Evolutionary conservation across 352 stramenopile genomes (phyloP).

Genomic region (Aphanomyces cochlioides): DNA sequence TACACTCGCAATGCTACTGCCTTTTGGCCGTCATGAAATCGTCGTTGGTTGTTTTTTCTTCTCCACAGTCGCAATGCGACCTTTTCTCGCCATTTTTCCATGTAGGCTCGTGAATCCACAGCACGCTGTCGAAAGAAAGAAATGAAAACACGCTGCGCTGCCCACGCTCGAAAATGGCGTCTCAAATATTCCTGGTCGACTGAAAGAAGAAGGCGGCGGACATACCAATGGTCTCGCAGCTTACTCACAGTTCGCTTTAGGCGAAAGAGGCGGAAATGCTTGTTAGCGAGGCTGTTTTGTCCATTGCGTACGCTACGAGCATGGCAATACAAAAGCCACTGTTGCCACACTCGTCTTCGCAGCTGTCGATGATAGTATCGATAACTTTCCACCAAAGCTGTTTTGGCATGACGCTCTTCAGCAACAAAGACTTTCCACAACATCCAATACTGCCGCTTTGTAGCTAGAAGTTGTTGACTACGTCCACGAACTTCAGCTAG

Average conservation of each 20-base stretch:
- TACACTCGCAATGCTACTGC: too few species aligned
- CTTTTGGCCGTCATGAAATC: background rate
- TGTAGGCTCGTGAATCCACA: background rate
- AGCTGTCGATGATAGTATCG: too few species aligned
- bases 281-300: background rate
- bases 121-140: background rate
- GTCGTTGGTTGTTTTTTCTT: background rate
- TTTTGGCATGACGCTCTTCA: background rate
- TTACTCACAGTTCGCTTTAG: background rate
- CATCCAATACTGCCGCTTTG: background rate
- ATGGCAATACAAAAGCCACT: background rate
- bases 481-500: background rate
- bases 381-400: too few species aligned
- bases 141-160: background rate
- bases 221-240: constrained; percentile 4
- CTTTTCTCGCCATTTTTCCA: background rate
- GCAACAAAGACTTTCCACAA: background rate
- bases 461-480: background rate
- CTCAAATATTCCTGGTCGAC: background rate
- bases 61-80: background rate
- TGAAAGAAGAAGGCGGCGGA: background rate
- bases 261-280: background rate
- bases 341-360: too few species aligned
- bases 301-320: background rate
- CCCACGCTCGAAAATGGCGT: background rate